Percentiles rank a stretch among this genome's conserved stretches.
Conservation (phyloP, 129 eudicot genomes). For the Oenanthe sinensis region DNA sequence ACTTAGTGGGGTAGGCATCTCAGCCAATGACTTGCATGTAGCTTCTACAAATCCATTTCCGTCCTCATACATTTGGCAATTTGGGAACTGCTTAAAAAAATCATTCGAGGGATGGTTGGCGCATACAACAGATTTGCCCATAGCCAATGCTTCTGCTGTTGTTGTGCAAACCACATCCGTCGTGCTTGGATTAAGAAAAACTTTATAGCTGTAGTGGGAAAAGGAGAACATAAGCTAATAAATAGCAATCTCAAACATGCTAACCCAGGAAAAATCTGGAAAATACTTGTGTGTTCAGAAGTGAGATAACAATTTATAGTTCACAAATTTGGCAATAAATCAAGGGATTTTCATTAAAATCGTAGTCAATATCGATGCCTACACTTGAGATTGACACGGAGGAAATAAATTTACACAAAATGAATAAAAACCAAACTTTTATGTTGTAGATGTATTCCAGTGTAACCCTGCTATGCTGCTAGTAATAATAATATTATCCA, state of each 20-base stretch:
- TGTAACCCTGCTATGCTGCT: too few relatives aligned
- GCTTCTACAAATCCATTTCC: constrained; percentile 62
- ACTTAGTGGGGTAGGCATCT: constrained; percentile 58
- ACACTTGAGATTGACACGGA: too few relatives aligned
- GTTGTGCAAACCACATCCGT: constrained; percentile 96
- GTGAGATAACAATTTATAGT: background rate
- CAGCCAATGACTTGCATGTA: constrained; percentile 46
- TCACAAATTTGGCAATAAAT: background rate
- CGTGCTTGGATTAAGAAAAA: constrained; percentile 94
- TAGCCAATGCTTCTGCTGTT: constrained; percentile 88
- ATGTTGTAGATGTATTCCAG: too few relatives aligned
- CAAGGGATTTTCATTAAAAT: too few relatives aligned
- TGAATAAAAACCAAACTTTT: too few relatives aligned
- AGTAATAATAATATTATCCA: too few relatives aligned
- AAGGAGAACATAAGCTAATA: background rate
- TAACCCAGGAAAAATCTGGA: background rate
- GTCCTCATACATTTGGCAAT: constrained; percentile 71
- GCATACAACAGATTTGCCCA: constrained; percentile 94
- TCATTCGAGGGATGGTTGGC: constrained; percentile 90
- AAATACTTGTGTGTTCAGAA: too few relatives aligned
- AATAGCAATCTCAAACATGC: background rate
- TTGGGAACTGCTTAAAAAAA: constrained; percentile 85
- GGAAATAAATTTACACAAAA: too few relatives aligned
- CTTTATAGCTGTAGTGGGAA: constrained; percentile 51
- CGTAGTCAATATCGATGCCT: too few relatives aligned